A percentile compares a stretch with the other conserved stretches of the same genome.
Conservation (phyloP, 345 rosid genomes). For the Kernera saxatilis region DNA sequence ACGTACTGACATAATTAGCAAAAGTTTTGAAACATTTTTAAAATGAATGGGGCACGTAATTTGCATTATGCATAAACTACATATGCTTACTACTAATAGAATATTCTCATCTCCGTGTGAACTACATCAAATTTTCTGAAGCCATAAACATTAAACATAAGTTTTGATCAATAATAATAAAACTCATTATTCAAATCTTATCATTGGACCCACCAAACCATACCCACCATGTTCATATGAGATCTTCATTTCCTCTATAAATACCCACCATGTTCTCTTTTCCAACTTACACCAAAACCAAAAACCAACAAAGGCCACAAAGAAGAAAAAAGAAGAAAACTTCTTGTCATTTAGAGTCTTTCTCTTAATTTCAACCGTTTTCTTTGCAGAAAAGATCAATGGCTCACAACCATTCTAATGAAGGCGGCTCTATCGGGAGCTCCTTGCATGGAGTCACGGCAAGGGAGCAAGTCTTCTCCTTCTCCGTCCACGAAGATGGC, state of each 20-base stretch:
- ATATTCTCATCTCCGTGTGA: conserved; percentile 15
- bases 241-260: conserved; percentile 10
- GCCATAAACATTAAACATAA: background rate
- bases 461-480: conserved; percentile 53
- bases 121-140: background rate
- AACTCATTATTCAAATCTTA: background rate
- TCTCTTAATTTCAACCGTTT: background rate
- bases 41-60: background rate
- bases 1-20: background rate
- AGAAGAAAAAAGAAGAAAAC: background rate
- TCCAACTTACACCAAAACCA: conserved; percentile 17
- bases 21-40: background rate
- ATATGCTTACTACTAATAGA: background rate
- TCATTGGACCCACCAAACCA: background rate
- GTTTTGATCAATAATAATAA: background rate
- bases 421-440: conserved; percentile 38
- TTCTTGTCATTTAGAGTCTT: background rate
- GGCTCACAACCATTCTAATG: conserved; percentile 27
- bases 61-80: conserved; percentile 7
- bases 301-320: background rate
- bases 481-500: conserved; percentile 28
- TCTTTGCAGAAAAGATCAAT: conserved; percentile 20
- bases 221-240: conserved; percentile 11
- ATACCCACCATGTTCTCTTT: background rate
- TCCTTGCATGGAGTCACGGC: conserved; percentile 70